Percentiles rank a stretch among this genome's conserved stretches.
Evolutionary conservation across 148 eudicot species (phyloP).

Genomic region (Amaranthus hypochondriacus): DNA sequence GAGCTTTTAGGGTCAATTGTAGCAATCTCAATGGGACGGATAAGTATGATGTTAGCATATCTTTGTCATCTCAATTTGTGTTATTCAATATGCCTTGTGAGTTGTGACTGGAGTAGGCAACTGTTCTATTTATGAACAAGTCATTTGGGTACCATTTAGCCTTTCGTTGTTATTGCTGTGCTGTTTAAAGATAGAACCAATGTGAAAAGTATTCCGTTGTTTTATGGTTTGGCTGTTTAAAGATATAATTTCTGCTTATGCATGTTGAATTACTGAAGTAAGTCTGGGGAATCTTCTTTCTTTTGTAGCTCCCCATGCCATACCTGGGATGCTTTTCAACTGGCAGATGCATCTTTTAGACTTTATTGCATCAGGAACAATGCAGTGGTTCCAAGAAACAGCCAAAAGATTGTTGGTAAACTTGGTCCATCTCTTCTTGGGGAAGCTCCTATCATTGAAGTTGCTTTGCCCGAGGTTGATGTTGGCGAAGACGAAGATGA

Average conservation of each 20-base stretch:
- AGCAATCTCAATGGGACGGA: no score
- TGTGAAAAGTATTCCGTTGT: no score
- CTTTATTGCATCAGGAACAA: conserved; percentile 70
- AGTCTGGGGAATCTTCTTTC: background rate
- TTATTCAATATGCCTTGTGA: background rate
- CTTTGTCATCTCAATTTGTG: background rate
- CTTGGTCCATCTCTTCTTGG: conserved; percentile 81
- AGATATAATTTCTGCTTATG: background rate
- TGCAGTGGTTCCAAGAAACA: conserved; percentile 39
- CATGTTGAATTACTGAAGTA: background rate
- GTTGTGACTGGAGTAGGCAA: background rate
- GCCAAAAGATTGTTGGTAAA: conserved; percentile 31
- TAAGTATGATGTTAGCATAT: background rate
- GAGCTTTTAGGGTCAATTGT: no score
- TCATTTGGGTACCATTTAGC: background rate
- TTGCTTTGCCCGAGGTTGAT: conserved; percentile 54
- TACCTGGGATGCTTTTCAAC: conserved; percentile 90
- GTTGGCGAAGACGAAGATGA: conserved; percentile 27
- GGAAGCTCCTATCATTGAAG: conserved; percentile 68
- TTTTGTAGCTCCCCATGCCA: conserved; percentile 81
- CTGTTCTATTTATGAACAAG: background rate
- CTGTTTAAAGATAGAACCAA: no score
- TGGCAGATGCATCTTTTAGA: conserved; percentile 81
- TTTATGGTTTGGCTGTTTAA: no score
- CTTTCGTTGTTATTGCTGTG: no score